phyloP scores from a whole-genome alignment of 164 flowering plant species.

The Aristolochia californica region DNA sequence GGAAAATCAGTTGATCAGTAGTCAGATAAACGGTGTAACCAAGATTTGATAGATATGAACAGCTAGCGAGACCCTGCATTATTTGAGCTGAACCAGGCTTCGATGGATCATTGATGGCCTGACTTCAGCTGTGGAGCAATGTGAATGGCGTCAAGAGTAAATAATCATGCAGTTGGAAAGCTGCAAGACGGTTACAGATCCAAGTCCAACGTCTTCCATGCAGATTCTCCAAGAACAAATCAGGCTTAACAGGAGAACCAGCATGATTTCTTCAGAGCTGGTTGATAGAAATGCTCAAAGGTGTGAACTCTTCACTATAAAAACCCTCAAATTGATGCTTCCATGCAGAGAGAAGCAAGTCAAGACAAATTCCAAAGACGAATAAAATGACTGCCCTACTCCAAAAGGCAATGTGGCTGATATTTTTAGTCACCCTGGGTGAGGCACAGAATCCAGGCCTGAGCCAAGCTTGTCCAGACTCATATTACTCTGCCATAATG shows the following conservation, averaged over 20 bases:
- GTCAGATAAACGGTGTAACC: too few species aligned
- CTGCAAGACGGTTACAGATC: slow-evolving; percentile 5
- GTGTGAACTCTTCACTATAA: slow-evolving; percentile 7
- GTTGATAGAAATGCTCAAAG: slow-evolving; percentile 14
- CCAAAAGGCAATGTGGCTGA: neutral
- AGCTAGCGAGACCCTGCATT: too few species aligned
- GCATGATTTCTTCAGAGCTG: slow-evolving; percentile 9
- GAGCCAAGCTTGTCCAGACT: slow-evolving; percentile 38
- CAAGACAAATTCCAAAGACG: neutral
- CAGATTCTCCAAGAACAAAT: neutral
- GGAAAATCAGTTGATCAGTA: too few species aligned
- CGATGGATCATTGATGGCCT: too few species aligned
- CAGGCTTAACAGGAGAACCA: neutral
- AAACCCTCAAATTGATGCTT: neutral
- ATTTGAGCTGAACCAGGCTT: too few species aligned
- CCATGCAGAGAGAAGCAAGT: neutral
- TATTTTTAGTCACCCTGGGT: slow-evolving; percentile 19
- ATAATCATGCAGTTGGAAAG: too few species aligned
- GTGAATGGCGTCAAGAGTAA: too few species aligned
- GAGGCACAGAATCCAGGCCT: slow-evolving; percentile 22
- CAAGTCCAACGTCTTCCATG: slow-evolving; percentile 4
- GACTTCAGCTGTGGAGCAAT: too few species aligned
- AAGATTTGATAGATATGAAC: too few species aligned
- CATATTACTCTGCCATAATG: slow-evolving; percentile 70
- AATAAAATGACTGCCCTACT: neutral